These are phyloP conservation scores for Corynespora cassiicola DNA, from an alignment of 2,329 filamentous ascomycete species.

Conservation along the genomic window DNA sequence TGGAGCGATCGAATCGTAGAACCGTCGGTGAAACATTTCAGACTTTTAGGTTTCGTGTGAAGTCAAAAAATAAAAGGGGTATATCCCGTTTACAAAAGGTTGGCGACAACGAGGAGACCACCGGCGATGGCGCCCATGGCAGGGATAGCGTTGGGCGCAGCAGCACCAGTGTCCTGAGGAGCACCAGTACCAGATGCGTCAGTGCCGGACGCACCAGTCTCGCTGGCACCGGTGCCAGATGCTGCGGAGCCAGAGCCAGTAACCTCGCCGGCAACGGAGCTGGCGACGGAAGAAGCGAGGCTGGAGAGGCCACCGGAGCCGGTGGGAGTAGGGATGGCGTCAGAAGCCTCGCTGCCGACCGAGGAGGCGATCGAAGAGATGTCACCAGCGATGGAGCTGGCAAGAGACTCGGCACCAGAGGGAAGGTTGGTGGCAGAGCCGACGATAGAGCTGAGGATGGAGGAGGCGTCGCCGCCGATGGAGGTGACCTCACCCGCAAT, in stretches of 20 bases:
- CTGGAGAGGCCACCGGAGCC: conserved; percentile 9
- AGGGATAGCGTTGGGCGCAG: conserved; percentile 31
- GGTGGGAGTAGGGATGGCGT: conserved; percentile 11
- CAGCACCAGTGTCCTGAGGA: no score
- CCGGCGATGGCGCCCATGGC: conserved; percentile 39
- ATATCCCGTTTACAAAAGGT: conserved; percentile 36
- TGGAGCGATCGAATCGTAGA: conserved; percentile 9
- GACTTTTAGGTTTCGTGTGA: not conserved
- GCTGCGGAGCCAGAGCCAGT: conserved; percentile 14
- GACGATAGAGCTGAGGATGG: conserved; percentile 15
- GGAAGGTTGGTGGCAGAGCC: conserved; percentile 8
- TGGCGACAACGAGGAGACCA: conserved; percentile 37
- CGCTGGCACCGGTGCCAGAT: conserved; percentile 5
- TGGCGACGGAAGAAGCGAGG: conserved; percentile 4
- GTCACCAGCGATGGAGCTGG: conserved; percentile 9
- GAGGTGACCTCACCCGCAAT: conserved; percentile 20
- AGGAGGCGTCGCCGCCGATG: conserved; percentile 10
- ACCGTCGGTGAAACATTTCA: conserved; percentile 3
- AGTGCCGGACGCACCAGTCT: conserved; percentile 8
- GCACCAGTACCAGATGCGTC: conserved; percentile 10
- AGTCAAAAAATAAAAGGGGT: not conserved
- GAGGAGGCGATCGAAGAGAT: conserved; percentile 8
- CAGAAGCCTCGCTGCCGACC: conserved; percentile 8
- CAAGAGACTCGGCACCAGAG: conserved; percentile 19
- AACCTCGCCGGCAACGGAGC: conserved; percentile 14